Evolutionary conservation across 1,284 basidiomycete genomes (phyloP), one percentile per base, ranked within the genome.

Genomic region (Irpex sp.): DNA sequence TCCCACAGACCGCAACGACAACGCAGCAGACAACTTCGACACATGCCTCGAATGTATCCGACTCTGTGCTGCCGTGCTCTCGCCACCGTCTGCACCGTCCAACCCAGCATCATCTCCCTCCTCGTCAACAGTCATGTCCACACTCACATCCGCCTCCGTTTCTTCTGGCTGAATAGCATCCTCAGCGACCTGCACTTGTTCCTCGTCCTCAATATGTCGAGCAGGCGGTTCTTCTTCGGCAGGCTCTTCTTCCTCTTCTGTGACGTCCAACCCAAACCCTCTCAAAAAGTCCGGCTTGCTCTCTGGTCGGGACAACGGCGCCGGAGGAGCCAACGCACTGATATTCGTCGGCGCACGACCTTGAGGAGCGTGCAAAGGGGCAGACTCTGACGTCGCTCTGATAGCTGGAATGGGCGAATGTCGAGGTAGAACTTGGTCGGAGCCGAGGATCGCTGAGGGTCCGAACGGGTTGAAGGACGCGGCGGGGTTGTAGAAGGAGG

Each of bases 191-290:
- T 63, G 63, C 21, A 71, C 74, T 57, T 81, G 79, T 26, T 70
- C 15, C 67, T 36, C 19, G 46, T 19, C 43, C 61, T 37, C 55
- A 17, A 19, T 35, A 9, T 35, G 17, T 31, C 15, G 19, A 8
- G n/a, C 8, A 58, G 21, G 36, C 35, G 56, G 46, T 21, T 58
- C 57, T 26, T 62, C 61, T 26, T 62, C 61, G 39, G 57, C 73
- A 15, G 71, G 71, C 60, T 72, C 70, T 61, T 76, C 75, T 54
- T 82, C 85, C 69, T 92, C 90, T 68, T 90, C 87, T 4, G 89
- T 87, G 62, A 87, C 85, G 67, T 93, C 89, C 56, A 93, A 70
- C 1, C 91, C 90, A 73, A 93, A 93, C 2, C 91, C 90, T 66
- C 87, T 83, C 61, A 76, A 73, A 70, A 92, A 93, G 72, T 93